Evolutionary conservation across 441 rosid genomes (phyloP).

Genomic region (Francoa sonchifolia): DNA sequence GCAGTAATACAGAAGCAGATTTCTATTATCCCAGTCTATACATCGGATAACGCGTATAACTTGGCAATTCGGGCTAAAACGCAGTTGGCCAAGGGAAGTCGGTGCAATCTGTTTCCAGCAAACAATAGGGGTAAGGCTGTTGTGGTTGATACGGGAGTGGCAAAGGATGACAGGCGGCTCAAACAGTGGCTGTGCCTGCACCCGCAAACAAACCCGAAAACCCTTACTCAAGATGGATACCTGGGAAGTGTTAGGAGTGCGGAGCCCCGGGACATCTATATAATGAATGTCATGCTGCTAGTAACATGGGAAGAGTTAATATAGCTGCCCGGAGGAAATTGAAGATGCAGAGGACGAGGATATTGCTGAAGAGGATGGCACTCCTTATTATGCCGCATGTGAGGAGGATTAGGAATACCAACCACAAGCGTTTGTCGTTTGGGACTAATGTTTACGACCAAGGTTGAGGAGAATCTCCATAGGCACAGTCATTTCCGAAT

Average conservation of each 20-base stretch:
- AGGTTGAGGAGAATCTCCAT: not conserved
- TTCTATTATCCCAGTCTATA: not conserved
- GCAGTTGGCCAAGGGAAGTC: not conserved
- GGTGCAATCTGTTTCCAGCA: not conserved
- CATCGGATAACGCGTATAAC: not conserved
- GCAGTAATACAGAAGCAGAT: not conserved
- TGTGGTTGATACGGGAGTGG: no score
- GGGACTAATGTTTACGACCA: not conserved
- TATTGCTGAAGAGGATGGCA: not conserved
- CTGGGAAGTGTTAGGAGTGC: not conserved
- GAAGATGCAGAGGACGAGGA: not conserved
- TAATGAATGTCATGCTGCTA: not conserved
- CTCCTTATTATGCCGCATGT: not conserved
- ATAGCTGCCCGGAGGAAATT: not conserved
- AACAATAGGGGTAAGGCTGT: not conserved
- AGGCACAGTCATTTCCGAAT: not conserved
- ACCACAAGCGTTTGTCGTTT: not conserved
- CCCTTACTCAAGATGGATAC: not conserved
- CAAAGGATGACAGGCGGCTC: no score
- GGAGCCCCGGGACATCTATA: not conserved
- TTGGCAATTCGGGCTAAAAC: not conserved
- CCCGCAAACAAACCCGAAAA: not conserved
- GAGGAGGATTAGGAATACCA: not conserved
- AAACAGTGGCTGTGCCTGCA: no score
- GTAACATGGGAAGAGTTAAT: no score